Evolutionary conservation across 306 rosid species (phyloP), one percentile per base, ranked within the genome.

Genomic region (Notholithocarpus densiflorus): DNA sequence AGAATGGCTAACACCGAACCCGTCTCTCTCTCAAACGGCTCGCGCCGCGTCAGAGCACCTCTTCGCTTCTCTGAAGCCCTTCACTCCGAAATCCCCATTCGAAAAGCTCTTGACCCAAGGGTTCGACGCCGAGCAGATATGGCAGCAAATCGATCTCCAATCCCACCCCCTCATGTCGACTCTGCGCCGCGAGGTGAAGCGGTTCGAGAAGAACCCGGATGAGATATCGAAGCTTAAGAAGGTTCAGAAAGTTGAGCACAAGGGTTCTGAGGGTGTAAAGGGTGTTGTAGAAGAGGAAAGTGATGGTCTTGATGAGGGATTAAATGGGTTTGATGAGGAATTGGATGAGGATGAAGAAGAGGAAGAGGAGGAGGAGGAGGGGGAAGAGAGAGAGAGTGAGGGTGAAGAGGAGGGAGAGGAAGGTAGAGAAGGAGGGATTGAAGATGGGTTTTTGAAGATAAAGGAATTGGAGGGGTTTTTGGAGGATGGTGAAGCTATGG

Each of bases 71-170:
- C 88, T 95, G 61, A 83, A 85, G 70, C 97, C 96, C 0, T 91
- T 85, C 81, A 79, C 89, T 31, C 91, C 73, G 21, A 95, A 93
- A 73, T 82, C 94, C 20, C 97, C 93, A 4, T 77, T 95, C 40
- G 96, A 95, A 13, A 81, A 85, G 66, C 98, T 95, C 66, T 79
- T 95, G 69, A 88, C 87, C 3, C 89, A 95, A 2, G 94, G 96
- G 5, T 95, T 89, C 85, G 99, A 95, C 76, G 91, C 89, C 3
- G 99, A 95, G 84, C 99, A 95, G 90, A 91, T 95, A 84, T 95
- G 99, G 99, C 97, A 95, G 79, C 99, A 95, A 83, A 90, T 91
- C 31, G 99, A 95, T 61, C 84, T 95, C 74, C 98, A 90, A 84
- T 86, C 98, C 0, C 94, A 90, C 81, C 97, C 98, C 11, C 89